Base-by-base conservation (phyloP, 495 filamentous ascomycete species). In the Tuber magnatum region DNA sequence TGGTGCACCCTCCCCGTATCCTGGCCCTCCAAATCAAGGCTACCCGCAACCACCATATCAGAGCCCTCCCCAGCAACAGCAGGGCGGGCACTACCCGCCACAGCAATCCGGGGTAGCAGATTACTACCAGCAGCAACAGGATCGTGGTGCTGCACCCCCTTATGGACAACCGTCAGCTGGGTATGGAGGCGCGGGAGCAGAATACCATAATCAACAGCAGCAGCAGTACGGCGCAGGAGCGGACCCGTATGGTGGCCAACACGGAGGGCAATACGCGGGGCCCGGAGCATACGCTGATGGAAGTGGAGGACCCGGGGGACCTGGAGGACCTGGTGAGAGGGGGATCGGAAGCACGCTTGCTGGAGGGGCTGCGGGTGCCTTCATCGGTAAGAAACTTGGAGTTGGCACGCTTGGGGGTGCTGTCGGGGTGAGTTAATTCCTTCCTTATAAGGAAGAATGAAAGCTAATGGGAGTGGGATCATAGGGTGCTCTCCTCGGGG, bases 341-440 rank as follows among this genome's bases (percentile, higher is more conserved):
- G 80, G 80, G 7, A 3, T 78, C 4, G 80, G 80, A 20, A 76
- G 48, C 44, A 75, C 80, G 51, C 51, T 81, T 32, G 32, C 75
- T 73, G 80, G 76, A 16, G 80, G 80, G 1, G 35, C 76, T 5
- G 80, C 78, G 0, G 80, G 76, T 3, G 80, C 77, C 35, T 81
- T 81, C 73, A 41, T 78, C 24, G 80, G 80, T 28, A 75, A 69
- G 42, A 81, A 75, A 20, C 22, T 79, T 22, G 80, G 80, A 20
- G 14, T 81, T 43, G 80, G 80, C 12, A 72, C 39, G 38, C 10
- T 76, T 6, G 80, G 80, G 9, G 80, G 80, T 39, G 80, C 76
- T n/a, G 61, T 71, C 56, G 80, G 46, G 71, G 80, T 81, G 44
- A 73, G 80, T 76, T 46, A 22, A 48, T 40, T 69, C 20, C 41